Base-by-base conservation (phyloP, 345 rosid species). In the Gossypium thurberi region DNA sequence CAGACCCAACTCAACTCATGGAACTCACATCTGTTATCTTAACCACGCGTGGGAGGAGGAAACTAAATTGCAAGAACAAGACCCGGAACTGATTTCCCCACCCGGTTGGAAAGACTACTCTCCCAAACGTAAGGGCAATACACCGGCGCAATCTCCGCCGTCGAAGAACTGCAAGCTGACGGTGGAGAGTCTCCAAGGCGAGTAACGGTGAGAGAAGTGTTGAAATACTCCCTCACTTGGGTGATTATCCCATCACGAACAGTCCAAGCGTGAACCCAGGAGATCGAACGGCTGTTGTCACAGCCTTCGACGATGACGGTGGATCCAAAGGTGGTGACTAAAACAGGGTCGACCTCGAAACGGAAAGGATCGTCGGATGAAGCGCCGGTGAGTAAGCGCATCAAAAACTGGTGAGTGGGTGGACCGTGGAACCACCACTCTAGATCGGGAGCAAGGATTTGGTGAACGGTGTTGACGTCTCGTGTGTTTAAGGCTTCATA, bases 401-500 rank as follows among this genome's bases (percentile, higher is more conserved):
- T 95, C 96, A 95, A 57, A 89, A 85, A 95, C 89, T 95, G 99
- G 88, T 95, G 90, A 26, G 94, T 79, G 5, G 98, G 99, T 3
- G 99, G 99, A 14, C 99, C 99, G 78, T 95, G 99, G 81, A 95
- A 95, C 99, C 99, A 95, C 85, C 93, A 90, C 86, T 95, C 99
- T 63, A 95, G 98, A 74, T 95, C 99, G 7, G 92, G 85, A 20
- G 92, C 91, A 0, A 95, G 81, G 82, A 90, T 85, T 79, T 82
- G 80, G 87, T 85, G 90, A 10, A 95, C 96, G 1, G 90, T 86
- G 56, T 69, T 79, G 0, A 88, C 98, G 98, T 95, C 92, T 17
- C 94, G 92, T 21, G 85, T 57, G 56, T 80, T 87, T 59, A 95
- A 69, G 88, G 99, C 96, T 0, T 83, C 96, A 89, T 95, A 95